These are phyloP conservation scores for Lenzites betulinus DNA, from an alignment of 768 basidiomycete genomes.

Conservation along the genomic window DNA sequence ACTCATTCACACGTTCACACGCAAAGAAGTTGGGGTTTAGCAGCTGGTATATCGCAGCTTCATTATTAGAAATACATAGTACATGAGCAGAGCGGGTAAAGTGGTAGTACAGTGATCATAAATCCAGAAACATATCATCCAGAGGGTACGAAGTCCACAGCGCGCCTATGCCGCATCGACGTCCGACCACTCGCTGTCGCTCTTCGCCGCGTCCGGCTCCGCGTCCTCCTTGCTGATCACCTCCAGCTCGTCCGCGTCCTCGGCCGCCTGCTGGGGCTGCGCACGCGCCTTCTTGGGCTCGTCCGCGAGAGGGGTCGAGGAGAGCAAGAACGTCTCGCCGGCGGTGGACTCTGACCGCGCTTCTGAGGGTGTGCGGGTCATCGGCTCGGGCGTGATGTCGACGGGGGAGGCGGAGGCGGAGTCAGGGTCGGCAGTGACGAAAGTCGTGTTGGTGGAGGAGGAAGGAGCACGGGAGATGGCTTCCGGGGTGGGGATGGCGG, in stretches of 20 bases:
- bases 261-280: neutral
- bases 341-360: neutral
- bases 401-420: neutral
- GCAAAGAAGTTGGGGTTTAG: neutral
- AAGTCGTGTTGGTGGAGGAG: conserved; percentile 4
- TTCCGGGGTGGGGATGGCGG: neutral
- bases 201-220: neutral
- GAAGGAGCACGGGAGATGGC: conserved; percentile 11
- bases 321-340: conserved; percentile 14
- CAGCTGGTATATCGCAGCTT: neutral
- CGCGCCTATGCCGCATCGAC: neutral
- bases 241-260: conserved; percentile 10
- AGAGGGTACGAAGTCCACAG: neutral
- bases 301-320: conserved; percentile 17
- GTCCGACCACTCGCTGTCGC: conserved; percentile 21
- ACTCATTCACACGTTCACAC: no score
- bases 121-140: neutral
- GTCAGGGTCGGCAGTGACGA: neutral
- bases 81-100: no score
- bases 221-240: conserved; percentile 17
- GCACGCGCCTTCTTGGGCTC: neutral
- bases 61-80: neutral
- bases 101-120: neutral
- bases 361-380: conserved; percentile 1
- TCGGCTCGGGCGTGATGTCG: neutral